phyloP scores from a whole-genome alignment of 768 basidiomycete species.

The Lactarius pseudohatsudake region DNA sequence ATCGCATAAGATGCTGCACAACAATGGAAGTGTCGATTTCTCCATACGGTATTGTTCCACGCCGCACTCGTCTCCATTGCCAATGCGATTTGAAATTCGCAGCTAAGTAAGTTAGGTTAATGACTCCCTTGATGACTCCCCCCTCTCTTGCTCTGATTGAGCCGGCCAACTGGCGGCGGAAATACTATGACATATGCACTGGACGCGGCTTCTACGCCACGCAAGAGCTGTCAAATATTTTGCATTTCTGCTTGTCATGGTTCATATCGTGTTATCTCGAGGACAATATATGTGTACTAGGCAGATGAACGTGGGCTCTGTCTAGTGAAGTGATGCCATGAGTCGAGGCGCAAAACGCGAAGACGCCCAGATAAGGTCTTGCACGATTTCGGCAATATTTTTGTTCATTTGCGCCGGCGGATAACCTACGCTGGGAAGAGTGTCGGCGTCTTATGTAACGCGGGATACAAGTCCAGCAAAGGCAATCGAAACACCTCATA shows the following conservation, averaged over 20 bases:
- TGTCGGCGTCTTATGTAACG: neutral
- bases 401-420: neutral
- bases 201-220: no score
- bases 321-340: neutral
- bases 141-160: neutral
- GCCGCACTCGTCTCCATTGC: neutral
- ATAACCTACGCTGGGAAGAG: neutral
- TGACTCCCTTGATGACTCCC: neutral
- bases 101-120: neutral
- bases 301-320: neutral
- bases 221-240: no score
- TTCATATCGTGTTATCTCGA: neutral
- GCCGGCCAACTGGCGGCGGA: no score
- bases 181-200: neutral
- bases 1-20: no score
- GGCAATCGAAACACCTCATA: neutral
- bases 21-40: no score
- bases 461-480: neutral
- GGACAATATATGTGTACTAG: neutral
- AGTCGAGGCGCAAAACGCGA: neutral
- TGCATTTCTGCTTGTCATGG: neutral
- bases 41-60: no score
- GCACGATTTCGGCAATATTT: neutral
- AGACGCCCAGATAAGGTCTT: neutral
- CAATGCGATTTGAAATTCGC: neutral